Conservation (phyloP, 2,329 filamentous ascomycete species). For the Colletotrichum liriopes region DNA sequence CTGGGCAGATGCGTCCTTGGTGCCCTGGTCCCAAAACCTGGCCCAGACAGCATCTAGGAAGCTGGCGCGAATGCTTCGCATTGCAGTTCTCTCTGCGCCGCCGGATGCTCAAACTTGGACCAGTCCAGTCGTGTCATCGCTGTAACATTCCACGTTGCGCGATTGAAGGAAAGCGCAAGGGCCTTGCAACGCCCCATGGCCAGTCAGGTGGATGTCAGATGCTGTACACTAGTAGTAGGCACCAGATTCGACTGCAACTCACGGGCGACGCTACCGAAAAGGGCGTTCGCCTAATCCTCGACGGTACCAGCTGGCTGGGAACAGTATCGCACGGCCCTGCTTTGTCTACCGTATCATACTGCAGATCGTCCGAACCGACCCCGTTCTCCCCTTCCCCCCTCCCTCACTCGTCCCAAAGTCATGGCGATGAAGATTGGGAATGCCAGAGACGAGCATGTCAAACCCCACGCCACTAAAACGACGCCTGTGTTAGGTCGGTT, state of each 20-base stretch:
- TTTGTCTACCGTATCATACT: conserved; percentile 27
- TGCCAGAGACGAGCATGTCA: neutral
- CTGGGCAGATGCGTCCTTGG: conserved; percentile 15
- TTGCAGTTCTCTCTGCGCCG: neutral
- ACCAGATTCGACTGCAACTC: neutral
- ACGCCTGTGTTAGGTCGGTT: neutral
- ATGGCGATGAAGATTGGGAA: neutral
- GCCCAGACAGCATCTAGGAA: conserved; percentile 2
- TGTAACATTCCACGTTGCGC: conserved; percentile 27
- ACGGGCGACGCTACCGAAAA: conserved; percentile 34
- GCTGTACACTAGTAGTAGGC: neutral
- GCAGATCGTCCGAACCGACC: conserved; percentile 29
- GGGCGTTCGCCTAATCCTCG: conserved; percentile 25
- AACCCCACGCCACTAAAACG: neutral
- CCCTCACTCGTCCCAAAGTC: neutral
- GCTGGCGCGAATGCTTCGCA: conserved; percentile 3
- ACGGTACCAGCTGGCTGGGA: conserved; percentile 39
- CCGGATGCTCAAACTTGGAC: conserved; percentile 12
- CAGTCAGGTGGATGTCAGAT: conserved; percentile 14
- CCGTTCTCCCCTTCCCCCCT: neutral
- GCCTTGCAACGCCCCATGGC: conserved; percentile 8
- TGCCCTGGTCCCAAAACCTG: conserved; percentile 14
- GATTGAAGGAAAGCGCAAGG: conserved; percentile 4
- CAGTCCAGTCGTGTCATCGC: conserved; percentile 14
- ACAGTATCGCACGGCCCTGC: conserved; percentile 28